A percentile compares a stretch with the other conserved stretches of the same genome.
Evolutionary conservation across 1,284 basidiomycete genomes (phyloP).

Genomic region (Pseudozyma tsukubaensis): DNA sequence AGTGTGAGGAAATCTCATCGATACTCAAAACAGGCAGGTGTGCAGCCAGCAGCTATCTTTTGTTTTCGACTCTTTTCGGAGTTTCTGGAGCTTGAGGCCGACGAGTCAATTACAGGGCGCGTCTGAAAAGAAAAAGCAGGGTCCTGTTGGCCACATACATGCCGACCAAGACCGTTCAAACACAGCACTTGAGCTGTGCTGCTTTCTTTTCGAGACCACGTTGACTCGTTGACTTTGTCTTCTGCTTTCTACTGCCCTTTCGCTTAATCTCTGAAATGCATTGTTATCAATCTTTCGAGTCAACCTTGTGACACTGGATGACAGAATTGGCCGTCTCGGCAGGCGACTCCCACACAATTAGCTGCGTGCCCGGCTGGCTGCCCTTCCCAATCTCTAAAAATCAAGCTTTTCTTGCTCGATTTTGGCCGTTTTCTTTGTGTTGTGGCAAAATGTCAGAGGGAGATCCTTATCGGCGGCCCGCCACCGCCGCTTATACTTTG

Average conservation of each 20-base stretch:
- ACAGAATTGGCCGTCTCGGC: slow-evolving; percentile 30
- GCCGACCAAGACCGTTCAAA: slow-evolving; percentile 16
- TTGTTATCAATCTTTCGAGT: neutral
- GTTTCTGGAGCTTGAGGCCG: slow-evolving; percentile 5
- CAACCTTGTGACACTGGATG: slow-evolving; percentile 7
- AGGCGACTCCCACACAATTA: neutral
- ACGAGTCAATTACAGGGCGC: neutral
- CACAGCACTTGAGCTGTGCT: neutral
- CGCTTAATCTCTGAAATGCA: neutral
- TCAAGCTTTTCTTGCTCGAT: slow-evolving; percentile 1
- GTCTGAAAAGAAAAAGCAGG: slow-evolving; percentile 20
- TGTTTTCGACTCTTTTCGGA: slow-evolving; percentile 20
- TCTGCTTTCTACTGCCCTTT: neutral
- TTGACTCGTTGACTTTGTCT: neutral
- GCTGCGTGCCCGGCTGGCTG: slow-evolving; percentile 1
- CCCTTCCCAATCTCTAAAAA: neutral
- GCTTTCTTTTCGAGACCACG: neutral
- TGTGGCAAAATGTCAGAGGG: neutral
- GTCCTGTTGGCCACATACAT: slow-evolving; percentile 6
- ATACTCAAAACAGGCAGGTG: neutral
- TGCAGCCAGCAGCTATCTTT: no score
- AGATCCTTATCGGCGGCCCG: slow-evolving; percentile 38
- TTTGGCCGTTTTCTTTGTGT: slow-evolving; percentile 7
- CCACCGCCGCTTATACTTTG: slow-evolving; percentile 16
- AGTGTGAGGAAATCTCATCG: neutral